Percentiles rank a stretch among this genome's conserved stretches.
Conservation (phyloP, 2,329 filamentous ascomycete species). For the Plenodomus lindquistii region DNA sequence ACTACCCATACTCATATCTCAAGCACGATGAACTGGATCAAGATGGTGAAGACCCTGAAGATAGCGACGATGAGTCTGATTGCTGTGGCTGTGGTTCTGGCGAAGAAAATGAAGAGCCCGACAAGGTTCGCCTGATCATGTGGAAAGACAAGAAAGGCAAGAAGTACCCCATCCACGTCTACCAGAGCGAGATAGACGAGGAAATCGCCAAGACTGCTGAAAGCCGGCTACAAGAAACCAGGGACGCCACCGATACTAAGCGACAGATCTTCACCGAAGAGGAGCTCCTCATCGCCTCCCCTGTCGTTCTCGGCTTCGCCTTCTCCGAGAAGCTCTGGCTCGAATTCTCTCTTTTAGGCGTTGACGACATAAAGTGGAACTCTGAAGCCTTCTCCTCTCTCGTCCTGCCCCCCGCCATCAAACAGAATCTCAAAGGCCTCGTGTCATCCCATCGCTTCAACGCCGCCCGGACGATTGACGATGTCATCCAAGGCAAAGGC, state of each 20-base stretch:
- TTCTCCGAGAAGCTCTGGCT: conserved; percentile 91
- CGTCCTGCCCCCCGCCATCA: conserved; percentile 68
- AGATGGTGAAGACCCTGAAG: conserved; percentile 57
- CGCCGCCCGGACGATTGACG: conserved; percentile 79
- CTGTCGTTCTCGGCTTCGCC: conserved; percentile 82
- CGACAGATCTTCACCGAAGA: conserved; percentile 73
- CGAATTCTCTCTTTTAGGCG: conserved; percentile 78
- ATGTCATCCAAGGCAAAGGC: conserved; percentile 73
- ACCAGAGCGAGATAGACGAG: conserved; percentile 38
- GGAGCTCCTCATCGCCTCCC: conserved; percentile 80
- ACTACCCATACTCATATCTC: conserved; percentile 77
- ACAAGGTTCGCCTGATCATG: conserved; percentile 45
- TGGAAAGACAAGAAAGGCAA: conserved; percentile 55
- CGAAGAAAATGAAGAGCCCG: conserved; percentile 37
- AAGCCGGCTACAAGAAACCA: conserved; percentile 52
- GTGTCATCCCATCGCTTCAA: conserved; percentile 85
- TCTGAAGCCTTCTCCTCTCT: conserved; percentile 79
- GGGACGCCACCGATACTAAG: conserved; percentile 27
- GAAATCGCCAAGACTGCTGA: conserved; percentile 52
- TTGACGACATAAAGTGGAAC: conserved; percentile 84
- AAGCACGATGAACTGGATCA: conserved; percentile 70
- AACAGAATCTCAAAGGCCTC: conserved; percentile 72
- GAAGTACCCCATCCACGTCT: conserved; percentile 57
- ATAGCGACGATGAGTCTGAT: conserved; percentile 52
- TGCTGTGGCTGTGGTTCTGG: conserved; percentile 24